A percentile compares a stretch with the other conserved stretches of the same genome.
phyloP scores from a whole-genome alignment of 108 stramenopile species.

The Aureococcus anophagefferens region DNA sequence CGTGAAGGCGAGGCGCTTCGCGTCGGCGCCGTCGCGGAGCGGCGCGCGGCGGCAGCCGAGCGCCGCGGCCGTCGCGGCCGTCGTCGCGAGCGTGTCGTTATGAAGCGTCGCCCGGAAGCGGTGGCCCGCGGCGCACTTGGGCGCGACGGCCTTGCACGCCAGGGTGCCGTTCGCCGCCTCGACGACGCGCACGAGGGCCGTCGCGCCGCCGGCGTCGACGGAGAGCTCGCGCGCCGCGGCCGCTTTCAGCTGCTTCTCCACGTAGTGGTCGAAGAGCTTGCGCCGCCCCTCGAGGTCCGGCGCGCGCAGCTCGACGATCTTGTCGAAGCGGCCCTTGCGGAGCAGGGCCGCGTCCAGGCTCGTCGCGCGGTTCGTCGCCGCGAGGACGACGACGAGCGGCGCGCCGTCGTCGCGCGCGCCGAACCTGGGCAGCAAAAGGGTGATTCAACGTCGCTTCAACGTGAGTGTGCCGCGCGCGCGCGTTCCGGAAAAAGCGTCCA shows the following conservation, averaged over 20 bases:
- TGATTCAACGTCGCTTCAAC: too few relatives aligned
- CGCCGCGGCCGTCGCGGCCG: background rate
- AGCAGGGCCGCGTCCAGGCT: conserved; percentile 8
- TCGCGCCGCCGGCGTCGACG: background rate
- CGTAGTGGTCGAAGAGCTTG: conserved; percentile 27
- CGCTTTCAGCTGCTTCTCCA: background rate
- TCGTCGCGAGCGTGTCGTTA: background rate
- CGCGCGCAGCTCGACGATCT: conserved; percentile 17
- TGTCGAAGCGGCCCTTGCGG: conserved; percentile 14
- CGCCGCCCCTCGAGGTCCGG: conserved; percentile 22
- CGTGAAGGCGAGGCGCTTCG: background rate
- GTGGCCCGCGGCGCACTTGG: background rate
- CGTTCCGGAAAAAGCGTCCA: too few relatives aligned
- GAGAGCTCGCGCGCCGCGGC: background rate
- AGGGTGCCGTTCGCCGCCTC: background rate
- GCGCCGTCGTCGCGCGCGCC: background rate
- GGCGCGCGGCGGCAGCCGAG: background rate
- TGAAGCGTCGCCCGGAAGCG: background rate
- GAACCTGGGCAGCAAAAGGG: too few relatives aligned
- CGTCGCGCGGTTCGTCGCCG: conserved; percentile 24
- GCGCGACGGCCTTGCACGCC: background rate
- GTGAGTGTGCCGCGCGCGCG: too few relatives aligned
- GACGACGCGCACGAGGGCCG: too few relatives aligned
- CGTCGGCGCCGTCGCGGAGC: too few relatives aligned
- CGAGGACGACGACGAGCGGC: conserved; percentile 17